Base-by-base conservation (phyloP, 1,139 yeast species). In the Saccharomycopsis phalli region DNA sequence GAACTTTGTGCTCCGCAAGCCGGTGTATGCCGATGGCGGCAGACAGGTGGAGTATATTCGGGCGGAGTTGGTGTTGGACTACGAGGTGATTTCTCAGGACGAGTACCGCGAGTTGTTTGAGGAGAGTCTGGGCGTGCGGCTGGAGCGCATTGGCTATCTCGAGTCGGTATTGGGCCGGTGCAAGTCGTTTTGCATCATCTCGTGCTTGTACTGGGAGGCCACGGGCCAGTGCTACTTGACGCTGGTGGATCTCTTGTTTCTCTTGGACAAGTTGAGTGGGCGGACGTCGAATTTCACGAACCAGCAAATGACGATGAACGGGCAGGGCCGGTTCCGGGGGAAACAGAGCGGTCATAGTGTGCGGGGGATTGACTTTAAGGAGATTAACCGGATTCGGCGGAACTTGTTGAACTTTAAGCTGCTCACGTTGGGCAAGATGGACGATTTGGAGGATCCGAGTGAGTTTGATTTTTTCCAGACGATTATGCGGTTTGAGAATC, bases 361-460 rank as follows among this genome's bases (percentile, higher is more conserved):
- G 34, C 74, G 75, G 21, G 81, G 64, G 62, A 30, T 34, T 10
- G 48, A 45, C 13, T 29, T 34, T 25, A 44, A 42, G 53, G 84
- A 77, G 52, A 76, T 77, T 55, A 77, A 77, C 56, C 60, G 84
- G 33, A 74, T 77, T 27, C 62, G 84, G 33, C 60, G 84, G 34
- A 77, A 77, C 51, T 62, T 77, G 44, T 81, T 77, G 51, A 74
- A 74, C 23, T 68, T 74, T 50, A 73, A 72, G 47, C 82, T 83
- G 2, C 58, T 62, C 41, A 77, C 83, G 0, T 68, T 77, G 4
- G 66, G 76, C 26, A 34, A 27, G 25, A 36, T 17, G 16, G 19
- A 13, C 19, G 21, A 36, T 7, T 22, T 19, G 14, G 16, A 5
- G 22, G 29, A 18, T 13, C 31, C 36, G 13, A 42, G 36, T 11